Conservation (phyloP, 2,329 filamentous ascomycete species). For the Diplodia sapinea region DNA sequence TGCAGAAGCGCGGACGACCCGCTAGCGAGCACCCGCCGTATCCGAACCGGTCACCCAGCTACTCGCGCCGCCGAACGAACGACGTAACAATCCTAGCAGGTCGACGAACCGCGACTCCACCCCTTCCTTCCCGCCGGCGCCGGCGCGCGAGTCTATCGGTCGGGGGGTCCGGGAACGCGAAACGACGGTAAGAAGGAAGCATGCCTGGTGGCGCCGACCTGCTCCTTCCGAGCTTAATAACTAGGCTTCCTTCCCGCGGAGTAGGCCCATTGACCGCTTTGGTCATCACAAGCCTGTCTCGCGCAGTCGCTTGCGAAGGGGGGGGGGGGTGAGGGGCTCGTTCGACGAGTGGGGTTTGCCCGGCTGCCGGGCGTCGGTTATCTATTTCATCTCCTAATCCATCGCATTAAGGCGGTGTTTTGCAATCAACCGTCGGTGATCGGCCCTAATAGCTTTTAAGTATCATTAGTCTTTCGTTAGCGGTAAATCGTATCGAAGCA, state of each 20-base stretch:
- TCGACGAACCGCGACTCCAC: not conserved
- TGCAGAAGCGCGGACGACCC: not conserved
- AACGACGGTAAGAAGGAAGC: not conserved
- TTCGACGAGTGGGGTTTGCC: too few species aligned
- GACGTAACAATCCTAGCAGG: not conserved
- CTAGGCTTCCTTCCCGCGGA: not conserved
- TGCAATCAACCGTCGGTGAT: too few species aligned
- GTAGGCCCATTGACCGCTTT: not conserved
- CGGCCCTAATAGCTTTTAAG: too few species aligned
- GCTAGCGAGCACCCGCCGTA: not conserved
- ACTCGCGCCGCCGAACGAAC: not conserved
- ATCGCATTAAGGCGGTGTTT: not conserved
- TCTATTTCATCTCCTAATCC: not conserved
- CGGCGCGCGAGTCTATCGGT: not conserved
- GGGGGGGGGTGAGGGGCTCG: not conserved
- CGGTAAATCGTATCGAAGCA: too few species aligned
- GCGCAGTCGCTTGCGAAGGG: not conserved
- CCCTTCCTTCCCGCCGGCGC: not conserved
- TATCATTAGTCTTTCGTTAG: too few species aligned
- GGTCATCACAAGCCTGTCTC: not conserved
- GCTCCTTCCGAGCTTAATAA: not conserved
- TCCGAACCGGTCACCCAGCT: not conserved
- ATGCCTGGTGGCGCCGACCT: not conserved
- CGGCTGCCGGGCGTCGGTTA: not conserved
- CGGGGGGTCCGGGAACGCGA: not conserved